Conservation (phyloP, 371 early-diverging fungal species). For the Haplosporangium sp. region DNA sequence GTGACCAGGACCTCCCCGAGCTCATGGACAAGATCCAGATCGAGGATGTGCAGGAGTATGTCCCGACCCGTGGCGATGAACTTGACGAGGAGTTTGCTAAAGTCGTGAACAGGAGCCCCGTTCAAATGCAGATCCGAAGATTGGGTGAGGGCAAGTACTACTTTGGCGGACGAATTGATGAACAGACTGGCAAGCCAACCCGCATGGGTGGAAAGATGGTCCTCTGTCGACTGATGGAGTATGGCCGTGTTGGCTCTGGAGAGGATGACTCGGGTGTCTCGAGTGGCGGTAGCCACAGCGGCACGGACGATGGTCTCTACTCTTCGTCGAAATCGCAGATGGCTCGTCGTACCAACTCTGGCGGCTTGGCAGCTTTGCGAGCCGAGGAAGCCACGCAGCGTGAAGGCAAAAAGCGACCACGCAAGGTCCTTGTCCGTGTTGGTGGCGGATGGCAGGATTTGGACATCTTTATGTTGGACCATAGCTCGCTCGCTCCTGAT, state of each 20-base stretch:
- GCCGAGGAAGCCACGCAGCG: constrained; percentile 7
- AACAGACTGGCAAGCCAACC: constrained; percentile 14
- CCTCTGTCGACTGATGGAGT: constrained; percentile 49
- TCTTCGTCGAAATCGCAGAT: constrained; percentile 3
- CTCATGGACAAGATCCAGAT: constrained; percentile 40
- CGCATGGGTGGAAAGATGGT: constrained; percentile 37
- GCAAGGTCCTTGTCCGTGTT: constrained; percentile 70
- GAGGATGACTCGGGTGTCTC: constrained; percentile 46
- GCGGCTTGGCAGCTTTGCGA: constrained; percentile 10
- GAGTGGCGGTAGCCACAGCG: constrained; percentile 39
- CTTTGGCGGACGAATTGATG: constrained; percentile 62
- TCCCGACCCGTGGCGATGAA: constrained; percentile 60
- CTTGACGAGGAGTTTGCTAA: constrained; percentile 70
- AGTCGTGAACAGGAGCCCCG: constrained; percentile 66
- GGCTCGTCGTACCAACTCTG: constrained; percentile 7
- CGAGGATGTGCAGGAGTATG: constrained; percentile 55
- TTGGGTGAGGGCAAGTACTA: constrained; percentile 63
- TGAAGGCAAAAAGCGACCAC: constrained; percentile 36
- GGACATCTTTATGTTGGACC: constrained; percentile 70
- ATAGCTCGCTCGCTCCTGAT: constrained; percentile 58
- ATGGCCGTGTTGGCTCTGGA: constrained; percentile 21
- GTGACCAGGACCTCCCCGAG: constrained; percentile 29
- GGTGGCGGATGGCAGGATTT: constrained; percentile 77
- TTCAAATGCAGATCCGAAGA: constrained; percentile 61
- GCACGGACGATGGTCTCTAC: constrained; percentile 29